Evolutionary conservation across 805 yeast species (phyloP).

Genomic region (Myxozyma melibiosi): DNA sequence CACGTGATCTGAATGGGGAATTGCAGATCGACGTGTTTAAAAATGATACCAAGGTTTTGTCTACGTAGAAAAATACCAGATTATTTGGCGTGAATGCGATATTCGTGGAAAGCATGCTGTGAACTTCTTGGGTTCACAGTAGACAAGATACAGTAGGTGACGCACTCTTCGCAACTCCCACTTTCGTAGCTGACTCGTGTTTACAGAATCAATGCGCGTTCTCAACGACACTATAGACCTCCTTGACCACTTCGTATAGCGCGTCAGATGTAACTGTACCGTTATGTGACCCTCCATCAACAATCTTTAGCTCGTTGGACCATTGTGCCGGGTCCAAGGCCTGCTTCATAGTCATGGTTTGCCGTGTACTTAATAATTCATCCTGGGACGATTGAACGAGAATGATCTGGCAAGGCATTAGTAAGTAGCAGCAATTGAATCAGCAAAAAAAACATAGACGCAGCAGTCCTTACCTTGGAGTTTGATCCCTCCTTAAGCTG

Average conservation of each 20-base stretch:
- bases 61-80: too few species aligned
- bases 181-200: too few species aligned
- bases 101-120: too few species aligned
- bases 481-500: neutral
- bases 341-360: constrained; percentile 47
- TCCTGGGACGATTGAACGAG: constrained; percentile 63
- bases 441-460: neutral
- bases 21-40: too few species aligned
- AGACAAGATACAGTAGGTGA: too few species aligned
- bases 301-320: constrained; percentile 5
- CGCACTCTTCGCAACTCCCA: too few species aligned
- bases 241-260: constrained; percentile 1
- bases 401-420: constrained; percentile 35
- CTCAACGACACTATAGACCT: neutral
- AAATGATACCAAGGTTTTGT: too few species aligned
- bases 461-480: constrained; percentile 3
- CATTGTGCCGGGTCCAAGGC: constrained; percentile 9
- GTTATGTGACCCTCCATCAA: constrained; percentile 30
- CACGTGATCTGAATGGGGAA: neutral
- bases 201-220: too few species aligned
- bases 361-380: constrained; percentile 58
- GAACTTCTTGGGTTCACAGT: too few species aligned
- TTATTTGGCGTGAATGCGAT: too few species aligned
- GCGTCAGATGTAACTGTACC: constrained; percentile 18
- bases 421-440: neutral